Base-by-base conservation (phyloP, 495 filamentous ascomycete species). In the Halenospora varia region DNA sequence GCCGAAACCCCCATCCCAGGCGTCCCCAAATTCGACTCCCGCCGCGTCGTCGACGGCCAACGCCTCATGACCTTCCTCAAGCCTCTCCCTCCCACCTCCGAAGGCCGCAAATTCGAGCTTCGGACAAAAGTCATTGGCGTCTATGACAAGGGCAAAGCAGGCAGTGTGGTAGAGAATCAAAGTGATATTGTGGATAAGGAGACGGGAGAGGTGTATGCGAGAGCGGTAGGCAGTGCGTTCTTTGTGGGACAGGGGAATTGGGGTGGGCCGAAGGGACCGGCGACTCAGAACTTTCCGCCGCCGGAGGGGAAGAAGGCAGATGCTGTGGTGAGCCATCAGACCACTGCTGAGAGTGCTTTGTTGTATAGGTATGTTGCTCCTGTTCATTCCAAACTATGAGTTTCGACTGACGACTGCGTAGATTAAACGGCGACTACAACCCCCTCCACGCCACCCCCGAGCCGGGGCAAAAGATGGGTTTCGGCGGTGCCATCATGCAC, bases 371-470 rank as follows among this genome's bases (percentile, higher is more conserved):
- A 69, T 57, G 66, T 55, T 48, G 10, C 39, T 13, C 22, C 24
- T 40, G 19, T 35, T 59, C 13, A 15, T 20, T 29, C 44, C 10
- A 26, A 10, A 15, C n/a, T 19, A 29, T 9, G 18, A 50, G 40
- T 51, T 54, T 53, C 63, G 52, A 66, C 46, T 52, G 29, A 56
- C 25, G 6, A 4, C 9, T 2, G 10, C 15, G 10, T 26, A 75
- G 86, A 46, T 79, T 96, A 29, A 94, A 96, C 60, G 91, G 90
- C 63, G 91, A 95, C 71, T 96, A 95, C 70, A 95, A 95, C 75
- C 91, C 90, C 22, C 84, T 96, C 46, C 90, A 96, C 67, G 88
- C 89, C 8, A 87, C 85, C 24, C 91, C 90, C 11, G 88, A 87
- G 70, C 89, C 92, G 0, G 89, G 90, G 44, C 72, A 79, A 70